Evolutionary conservation across 2,329 filamentous ascomycete genomes (phyloP).

Genomic region (Curvularia verruculosa): DNA sequence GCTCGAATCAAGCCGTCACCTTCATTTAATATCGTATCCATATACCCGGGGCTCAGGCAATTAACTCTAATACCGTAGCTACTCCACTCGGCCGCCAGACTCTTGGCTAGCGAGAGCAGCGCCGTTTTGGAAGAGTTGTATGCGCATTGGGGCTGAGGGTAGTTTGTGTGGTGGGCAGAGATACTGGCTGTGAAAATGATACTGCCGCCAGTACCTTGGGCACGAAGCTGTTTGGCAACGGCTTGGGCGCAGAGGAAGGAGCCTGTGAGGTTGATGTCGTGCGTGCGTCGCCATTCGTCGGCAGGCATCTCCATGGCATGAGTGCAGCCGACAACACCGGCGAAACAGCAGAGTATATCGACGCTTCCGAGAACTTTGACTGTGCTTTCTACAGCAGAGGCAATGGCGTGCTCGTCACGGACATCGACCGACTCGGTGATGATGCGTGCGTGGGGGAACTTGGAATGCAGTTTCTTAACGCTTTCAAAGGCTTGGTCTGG

Average conservation of each 20-base stretch:
- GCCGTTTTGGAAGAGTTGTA: constrained; percentile 78
- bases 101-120: constrained; percentile 66
- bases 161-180: constrained; percentile 72
- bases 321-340: constrained; percentile 69
- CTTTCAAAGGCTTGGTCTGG: constrained; percentile 50
- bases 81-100: constrained; percentile 75
- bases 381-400: constrained; percentile 45
- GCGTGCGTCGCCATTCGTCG: constrained; percentile 65
- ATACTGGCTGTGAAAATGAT: constrained; percentile 73
- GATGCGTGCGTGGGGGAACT: constrained; percentile 63
- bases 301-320: constrained; percentile 65
- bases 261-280: constrained; percentile 76
- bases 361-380: constrained; percentile 57
- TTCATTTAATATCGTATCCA: constrained; percentile 77
- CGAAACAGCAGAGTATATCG: constrained; percentile 67
- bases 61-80: constrained; percentile 73
- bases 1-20: constrained; percentile 63
- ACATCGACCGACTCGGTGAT: constrained; percentile 63
- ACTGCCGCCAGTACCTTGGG: constrained; percentile 59
- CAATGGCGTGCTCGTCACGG: constrained; percentile 59
- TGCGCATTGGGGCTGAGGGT: constrained; percentile 71
- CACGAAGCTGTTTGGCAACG: constrained; percentile 53
- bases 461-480: constrained; percentile 55
- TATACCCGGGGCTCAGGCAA: constrained; percentile 73
- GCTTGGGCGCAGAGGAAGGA: constrained; percentile 74